phyloP scores from a whole-genome alignment of 805 yeast genomes.

The Tetrapisispora fleetii region DNA sequence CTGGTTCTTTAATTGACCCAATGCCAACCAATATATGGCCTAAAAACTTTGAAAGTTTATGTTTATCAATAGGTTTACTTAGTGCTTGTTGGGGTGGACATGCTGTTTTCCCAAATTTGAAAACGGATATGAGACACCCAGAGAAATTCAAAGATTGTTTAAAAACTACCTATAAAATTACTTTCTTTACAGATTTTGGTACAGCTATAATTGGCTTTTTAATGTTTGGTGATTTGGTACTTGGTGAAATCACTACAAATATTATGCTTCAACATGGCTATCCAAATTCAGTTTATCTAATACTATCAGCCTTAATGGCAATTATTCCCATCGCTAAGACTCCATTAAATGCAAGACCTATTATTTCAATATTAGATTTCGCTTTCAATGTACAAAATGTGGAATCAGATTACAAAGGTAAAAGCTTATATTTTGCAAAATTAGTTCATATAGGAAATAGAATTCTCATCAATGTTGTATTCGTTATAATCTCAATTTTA shows the following conservation, averaged over 20 bases:
- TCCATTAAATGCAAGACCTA: constrained; percentile 76
- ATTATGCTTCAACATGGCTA: constrained; percentile 57
- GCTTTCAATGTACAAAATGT: constrained; percentile 30
- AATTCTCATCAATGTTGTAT: constrained; percentile 41
- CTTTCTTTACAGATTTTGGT: constrained; percentile 48
- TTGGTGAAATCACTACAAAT: constrained; percentile 72
- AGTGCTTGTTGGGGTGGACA: constrained; percentile 85
- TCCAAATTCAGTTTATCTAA: constrained; percentile 49
- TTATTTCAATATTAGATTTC: constrained; percentile 58
- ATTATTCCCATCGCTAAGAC: constrained; percentile 75
- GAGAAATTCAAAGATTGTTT: constrained; percentile 44
- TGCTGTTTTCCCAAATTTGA: constrained; percentile 67
- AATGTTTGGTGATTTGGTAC: constrained; percentile 66
- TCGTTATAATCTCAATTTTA: constrained; percentile 50
- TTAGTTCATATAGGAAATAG: constrained; percentile 24
- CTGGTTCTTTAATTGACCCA: constrained; percentile 63
- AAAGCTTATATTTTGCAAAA: constrained; percentile 14
- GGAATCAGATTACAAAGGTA: constrained; percentile 12
- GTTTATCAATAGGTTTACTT: constrained; percentile 55
- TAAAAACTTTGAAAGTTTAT: constrained; percentile 36
- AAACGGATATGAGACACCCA: constrained; percentile 64
- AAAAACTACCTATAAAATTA: constrained; percentile 48
- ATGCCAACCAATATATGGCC: constrained; percentile 68
- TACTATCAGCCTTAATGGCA: constrained; percentile 64
- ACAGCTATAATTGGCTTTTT: constrained; percentile 61